Conservation (phyloP, 345 rosid genomes). For the Bruguiera sexangula region DNA sequence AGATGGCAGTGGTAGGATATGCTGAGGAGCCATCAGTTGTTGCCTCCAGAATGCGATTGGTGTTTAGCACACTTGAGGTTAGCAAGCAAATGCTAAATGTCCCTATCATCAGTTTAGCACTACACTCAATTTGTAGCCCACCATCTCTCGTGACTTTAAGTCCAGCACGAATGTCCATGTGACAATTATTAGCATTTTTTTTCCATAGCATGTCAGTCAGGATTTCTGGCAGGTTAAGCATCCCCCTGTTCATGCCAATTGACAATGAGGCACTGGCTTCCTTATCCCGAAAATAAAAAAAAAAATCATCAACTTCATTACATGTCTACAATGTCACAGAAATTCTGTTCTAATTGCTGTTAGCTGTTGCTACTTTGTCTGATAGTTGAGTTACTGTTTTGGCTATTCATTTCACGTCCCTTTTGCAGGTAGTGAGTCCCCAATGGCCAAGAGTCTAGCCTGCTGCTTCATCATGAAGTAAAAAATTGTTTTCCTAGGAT, state of each 20-base stretch:
- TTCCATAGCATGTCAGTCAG: neutral
- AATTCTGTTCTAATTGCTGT: no score
- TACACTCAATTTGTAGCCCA: neutral
- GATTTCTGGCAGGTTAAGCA: neutral
- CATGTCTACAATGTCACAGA: neutral
- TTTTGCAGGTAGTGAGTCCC: slow-evolving; percentile 83
- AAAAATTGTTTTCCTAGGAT: neutral
- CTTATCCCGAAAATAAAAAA: no score
- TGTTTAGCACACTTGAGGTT: slow-evolving; percentile 92
- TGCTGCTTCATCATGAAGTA: neutral
- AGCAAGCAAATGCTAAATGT: slow-evolving; percentile 9
- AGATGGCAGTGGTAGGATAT: slow-evolving; percentile 76
- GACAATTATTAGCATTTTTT: neutral
- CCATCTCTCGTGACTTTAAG: no score
- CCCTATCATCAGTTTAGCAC: neutral
- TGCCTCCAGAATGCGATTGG: slow-evolving; percentile 79
- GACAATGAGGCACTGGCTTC: no score
- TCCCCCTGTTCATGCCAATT: no score
- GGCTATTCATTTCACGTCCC: neutral
- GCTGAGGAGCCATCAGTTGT: slow-evolving; percentile 90
- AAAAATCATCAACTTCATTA: neutral
- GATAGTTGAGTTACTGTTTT: neutral
- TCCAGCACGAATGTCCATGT: no score
- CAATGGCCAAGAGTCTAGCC: slow-evolving; percentile 79
- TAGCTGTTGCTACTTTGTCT: neutral